Evolutionary conservation across 352 stramenopile species (phyloP).

Genomic region (Globisporangium ultimum): DNA sequence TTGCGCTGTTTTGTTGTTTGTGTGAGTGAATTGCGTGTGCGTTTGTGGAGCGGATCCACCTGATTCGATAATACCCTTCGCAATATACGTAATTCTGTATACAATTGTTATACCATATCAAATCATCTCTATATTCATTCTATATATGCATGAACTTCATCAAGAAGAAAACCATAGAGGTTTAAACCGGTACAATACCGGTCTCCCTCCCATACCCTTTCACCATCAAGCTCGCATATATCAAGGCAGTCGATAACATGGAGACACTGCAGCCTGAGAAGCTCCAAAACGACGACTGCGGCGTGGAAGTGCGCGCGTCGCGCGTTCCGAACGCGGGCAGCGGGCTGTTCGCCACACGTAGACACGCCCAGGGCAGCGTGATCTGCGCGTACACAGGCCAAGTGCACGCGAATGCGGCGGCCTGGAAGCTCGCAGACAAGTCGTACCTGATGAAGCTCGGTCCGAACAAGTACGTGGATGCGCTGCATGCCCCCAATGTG

Average conservation of each 20-base stretch:
- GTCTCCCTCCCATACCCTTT: too few relatives aligned
- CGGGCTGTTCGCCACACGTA: conserved; percentile 48
- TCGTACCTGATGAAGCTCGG: conserved; percentile 82
- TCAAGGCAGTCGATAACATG: neutral
- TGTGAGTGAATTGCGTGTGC: neutral
- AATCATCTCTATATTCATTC: too few relatives aligned
- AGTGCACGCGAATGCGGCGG: conserved; percentile 28
- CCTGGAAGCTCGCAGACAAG: conserved; percentile 63
- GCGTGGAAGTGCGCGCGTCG: conserved; percentile 41
- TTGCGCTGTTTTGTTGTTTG: too few relatives aligned
- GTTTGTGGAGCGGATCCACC: neutral
- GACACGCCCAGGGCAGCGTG: conserved; percentile 18
- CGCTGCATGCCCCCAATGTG: conserved; percentile 37
- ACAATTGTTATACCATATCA: too few relatives aligned
- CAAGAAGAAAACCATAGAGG: too few relatives aligned
- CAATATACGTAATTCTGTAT: too few relatives aligned
- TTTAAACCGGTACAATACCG: too few relatives aligned
- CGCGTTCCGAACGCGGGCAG: conserved; percentile 44
- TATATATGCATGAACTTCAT: too few relatives aligned
- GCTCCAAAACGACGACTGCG: conserved; percentile 10
- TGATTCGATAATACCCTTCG: neutral
- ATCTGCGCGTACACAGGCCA: conserved; percentile 48
- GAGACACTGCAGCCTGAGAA: neutral
- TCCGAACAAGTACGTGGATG: conserved; percentile 73
- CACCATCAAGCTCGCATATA: neutral